Evolutionary conservation across 805 yeast species (phyloP).

Genomic region (Yarrowia porcina): DNA sequence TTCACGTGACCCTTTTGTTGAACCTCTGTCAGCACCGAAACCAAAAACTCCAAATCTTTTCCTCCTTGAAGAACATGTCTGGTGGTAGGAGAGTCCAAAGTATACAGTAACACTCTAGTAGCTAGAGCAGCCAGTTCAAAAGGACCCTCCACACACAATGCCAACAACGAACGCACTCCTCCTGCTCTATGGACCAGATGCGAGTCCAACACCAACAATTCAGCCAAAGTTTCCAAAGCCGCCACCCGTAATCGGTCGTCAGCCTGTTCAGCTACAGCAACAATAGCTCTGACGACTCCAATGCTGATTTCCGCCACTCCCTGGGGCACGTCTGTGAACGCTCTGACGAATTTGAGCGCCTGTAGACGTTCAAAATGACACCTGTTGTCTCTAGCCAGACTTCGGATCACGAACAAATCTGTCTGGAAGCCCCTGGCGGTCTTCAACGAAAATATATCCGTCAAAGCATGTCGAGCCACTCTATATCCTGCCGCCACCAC

Average conservation of each 20-base stretch:
- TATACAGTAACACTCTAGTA: conserved; percentile 48
- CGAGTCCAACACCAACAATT: conserved; percentile 48
- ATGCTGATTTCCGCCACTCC: conserved; percentile 54
- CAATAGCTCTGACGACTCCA: conserved; percentile 65
- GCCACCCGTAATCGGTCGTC: conserved; percentile 51
- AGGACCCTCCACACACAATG: conserved; percentile 54
- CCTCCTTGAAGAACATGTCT: conserved; percentile 57
- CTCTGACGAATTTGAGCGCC: conserved; percentile 67
- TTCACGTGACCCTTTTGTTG: conserved; percentile 49
- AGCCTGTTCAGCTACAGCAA: conserved; percentile 55
- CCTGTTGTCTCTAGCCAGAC: conserved; percentile 58
- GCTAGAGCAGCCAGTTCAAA: conserved; percentile 45
- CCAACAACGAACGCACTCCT: conserved; percentile 46
- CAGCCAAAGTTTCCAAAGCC: conserved; percentile 54
- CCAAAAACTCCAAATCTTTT: conserved; percentile 56
- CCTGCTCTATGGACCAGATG: conserved; percentile 44
- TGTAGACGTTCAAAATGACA: conserved; percentile 66
- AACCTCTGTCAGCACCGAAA: conserved; percentile 69
- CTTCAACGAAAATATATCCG: conserved; percentile 52
- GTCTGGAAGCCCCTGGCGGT: conserved; percentile 53
- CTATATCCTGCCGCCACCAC: conserved; percentile 76
- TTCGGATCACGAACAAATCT: conserved; percentile 59
- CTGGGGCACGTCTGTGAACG: conserved; percentile 51
- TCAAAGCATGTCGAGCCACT: conserved; percentile 61
- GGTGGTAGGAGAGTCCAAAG: conserved; percentile 57